Conservation (phyloP, 805 yeast species). For the Myxozyma monticola region DNA sequence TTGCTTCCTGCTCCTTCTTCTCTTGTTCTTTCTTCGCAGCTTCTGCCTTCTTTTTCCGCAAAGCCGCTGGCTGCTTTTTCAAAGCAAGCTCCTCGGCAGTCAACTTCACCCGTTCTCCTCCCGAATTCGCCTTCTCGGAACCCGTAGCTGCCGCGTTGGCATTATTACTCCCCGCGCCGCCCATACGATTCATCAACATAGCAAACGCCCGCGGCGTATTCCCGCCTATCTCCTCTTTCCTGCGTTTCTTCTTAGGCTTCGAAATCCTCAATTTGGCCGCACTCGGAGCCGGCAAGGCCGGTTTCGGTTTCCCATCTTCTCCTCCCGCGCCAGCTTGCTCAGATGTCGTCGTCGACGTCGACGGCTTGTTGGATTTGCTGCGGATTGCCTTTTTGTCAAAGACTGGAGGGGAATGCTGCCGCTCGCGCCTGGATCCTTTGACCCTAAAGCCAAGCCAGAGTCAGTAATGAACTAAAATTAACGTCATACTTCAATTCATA, state of each 20-base stretch:
- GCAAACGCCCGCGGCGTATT: conserved; percentile 40
- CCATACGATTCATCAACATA: conserved; percentile 35
- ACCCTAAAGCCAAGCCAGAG: too few species aligned
- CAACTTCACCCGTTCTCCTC: not conserved
- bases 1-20: conserved; percentile 6
- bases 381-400: conserved; percentile 5
- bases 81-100: not conserved
- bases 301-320: not conserved
- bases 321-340: not conserved
- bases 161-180: not conserved
- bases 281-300: not conserved
- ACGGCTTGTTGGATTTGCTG: not conserved
- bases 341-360: not conserved
- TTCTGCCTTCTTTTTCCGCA: conserved; percentile 10
- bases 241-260: conserved; percentile 23
- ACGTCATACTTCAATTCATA: too few species aligned
- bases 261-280: not conserved
- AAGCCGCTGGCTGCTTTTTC: conserved; percentile 3
- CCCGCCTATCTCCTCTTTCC: conserved; percentile 33
- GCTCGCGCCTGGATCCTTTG: conserved; percentile 17
- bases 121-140: not conserved
- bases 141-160: not conserved
- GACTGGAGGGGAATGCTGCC: conserved; percentile 19
- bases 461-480: too few species aligned
- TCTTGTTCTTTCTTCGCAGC: conserved; percentile 8